phyloP scores from a whole-genome alignment of 306 rosid genomes.

The Arachis hypogaea region DNA sequence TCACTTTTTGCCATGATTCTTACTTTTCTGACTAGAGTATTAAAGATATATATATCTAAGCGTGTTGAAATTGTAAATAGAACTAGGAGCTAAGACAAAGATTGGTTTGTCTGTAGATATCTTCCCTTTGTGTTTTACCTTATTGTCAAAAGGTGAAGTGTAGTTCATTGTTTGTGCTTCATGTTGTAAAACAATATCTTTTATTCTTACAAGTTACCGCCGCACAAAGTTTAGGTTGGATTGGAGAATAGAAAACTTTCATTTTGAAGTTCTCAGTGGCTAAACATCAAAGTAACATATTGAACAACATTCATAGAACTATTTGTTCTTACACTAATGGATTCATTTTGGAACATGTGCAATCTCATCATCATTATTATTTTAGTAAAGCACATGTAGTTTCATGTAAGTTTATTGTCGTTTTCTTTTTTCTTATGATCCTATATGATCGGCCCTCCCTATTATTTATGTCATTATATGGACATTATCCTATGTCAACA shows the following conservation, averaged over 20 bases:
- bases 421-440: not conserved
- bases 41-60: constrained; percentile 38
- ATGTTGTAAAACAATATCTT: constrained; percentile 23
- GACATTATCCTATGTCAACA: not conserved
- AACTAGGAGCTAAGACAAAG: constrained; percentile 45
- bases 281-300: not conserved
- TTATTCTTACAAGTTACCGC: constrained; percentile 19
- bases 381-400: not conserved
- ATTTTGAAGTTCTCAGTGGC: not conserved
- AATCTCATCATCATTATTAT: not conserved
- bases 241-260: constrained; percentile 23
- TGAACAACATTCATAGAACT: no score
- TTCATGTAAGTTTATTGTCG: not conserved
- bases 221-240: constrained; percentile 30
- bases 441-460: not conserved
- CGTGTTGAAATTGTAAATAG: constrained; percentile 63
- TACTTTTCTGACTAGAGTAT: constrained; percentile 26
- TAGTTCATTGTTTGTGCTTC: constrained; percentile 40
- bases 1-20: constrained; percentile 43
- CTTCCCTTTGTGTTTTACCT: constrained; percentile 46
- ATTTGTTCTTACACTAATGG: not conserved
- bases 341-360: not conserved
- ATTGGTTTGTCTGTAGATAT: constrained; percentile 55
- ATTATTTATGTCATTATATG: not conserved
- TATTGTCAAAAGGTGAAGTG: constrained; percentile 47